These are phyloP conservation scores for Candida tallmaniae DNA, from an alignment of 805 yeast genomes.

Conservation along the genomic window DNA sequence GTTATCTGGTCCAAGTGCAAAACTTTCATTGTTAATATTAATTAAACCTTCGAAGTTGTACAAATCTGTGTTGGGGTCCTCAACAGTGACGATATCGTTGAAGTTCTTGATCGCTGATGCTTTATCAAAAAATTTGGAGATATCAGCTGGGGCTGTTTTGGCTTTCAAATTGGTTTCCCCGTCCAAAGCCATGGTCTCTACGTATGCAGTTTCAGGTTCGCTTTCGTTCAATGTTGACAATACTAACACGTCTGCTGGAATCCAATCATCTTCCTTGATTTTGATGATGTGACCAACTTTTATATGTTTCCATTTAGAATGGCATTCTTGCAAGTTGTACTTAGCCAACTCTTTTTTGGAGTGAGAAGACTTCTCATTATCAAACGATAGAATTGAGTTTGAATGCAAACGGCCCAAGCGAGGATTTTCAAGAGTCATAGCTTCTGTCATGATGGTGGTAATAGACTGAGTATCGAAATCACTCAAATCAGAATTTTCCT, in stretches of 20 bases:
- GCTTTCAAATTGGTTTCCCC: slow-evolving; percentile 94
- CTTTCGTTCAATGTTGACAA: slow-evolving; percentile 54
- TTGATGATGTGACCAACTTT: slow-evolving; percentile 84
- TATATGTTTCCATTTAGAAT: slow-evolving; percentile 64
- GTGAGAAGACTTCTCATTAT: slow-evolving; percentile 4
- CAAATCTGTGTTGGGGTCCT: slow-evolving; percentile 88
- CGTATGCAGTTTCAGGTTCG: slow-evolving; percentile 61
- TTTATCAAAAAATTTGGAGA: slow-evolving; percentile 47
- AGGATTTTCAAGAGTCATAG: slow-evolving; percentile 21
- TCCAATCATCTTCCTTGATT: slow-evolving; percentile 78
- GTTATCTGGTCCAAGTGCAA: slow-evolving; percentile 74
- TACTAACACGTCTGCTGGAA: slow-evolving; percentile 86
- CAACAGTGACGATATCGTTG: slow-evolving; percentile 57
- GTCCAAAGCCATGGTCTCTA: slow-evolving; percentile 96
- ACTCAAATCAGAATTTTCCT: slow-evolving; percentile 25
- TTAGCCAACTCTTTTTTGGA: slow-evolving; percentile 17
- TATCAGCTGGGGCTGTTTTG: slow-evolving; percentile 59
- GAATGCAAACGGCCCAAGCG: no score
- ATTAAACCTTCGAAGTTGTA: slow-evolving; percentile 87
- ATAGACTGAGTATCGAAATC: slow-evolving; percentile 34
- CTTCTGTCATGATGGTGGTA: slow-evolving; percentile 35
- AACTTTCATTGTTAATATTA: slow-evolving; percentile 32
- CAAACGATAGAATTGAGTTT: background rate
- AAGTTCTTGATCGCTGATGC: slow-evolving; percentile 49
- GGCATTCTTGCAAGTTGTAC: slow-evolving; percentile 30